Conservation (phyloP, 2,329 filamentous ascomycete species). For the Fusarium sp. region DNA sequence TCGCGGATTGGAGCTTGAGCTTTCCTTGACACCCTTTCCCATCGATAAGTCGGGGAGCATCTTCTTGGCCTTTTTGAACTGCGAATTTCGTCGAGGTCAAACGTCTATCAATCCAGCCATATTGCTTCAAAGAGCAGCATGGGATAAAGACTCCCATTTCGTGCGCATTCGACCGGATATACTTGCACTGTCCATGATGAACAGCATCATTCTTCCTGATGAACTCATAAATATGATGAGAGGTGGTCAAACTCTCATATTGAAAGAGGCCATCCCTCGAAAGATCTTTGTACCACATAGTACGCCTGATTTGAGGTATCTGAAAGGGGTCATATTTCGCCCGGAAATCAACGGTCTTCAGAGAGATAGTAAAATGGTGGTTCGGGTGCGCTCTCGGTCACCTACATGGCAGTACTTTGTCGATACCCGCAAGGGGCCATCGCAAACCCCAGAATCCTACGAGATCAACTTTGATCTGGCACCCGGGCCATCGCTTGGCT, state of each 20-base stretch:
- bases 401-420: constrained; percentile 45
- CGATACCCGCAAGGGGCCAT: constrained; percentile 18
- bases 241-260: constrained; percentile 7
- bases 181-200: constrained; percentile 43
- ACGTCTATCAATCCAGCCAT: constrained; percentile 42
- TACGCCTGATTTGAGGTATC: constrained; percentile 27
- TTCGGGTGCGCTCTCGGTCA: constrained; percentile 43
- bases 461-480: constrained; percentile 44
- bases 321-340: constrained; percentile 44
- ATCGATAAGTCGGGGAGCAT: constrained; percentile 43
- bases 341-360: constrained; percentile 30
- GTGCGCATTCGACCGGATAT: constrained; percentile 45
- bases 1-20: constrained; percentile 43
- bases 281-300: constrained; percentile 44
- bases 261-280: constrained; percentile 32
- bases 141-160: constrained; percentile 46
- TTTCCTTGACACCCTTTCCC: constrained; percentile 45
- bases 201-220: constrained; percentile 43
- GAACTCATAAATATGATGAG: constrained; percentile 36
- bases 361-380: not conserved
- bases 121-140: constrained; percentile 46
- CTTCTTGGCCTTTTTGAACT: constrained; percentile 46
- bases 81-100: constrained; percentile 43
- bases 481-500: constrained; percentile 35
- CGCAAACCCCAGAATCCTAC: constrained; percentile 32